Percentiles rank a stretch among this genome's conserved stretches.
These are phyloP conservation scores for Kalmusia sp. DNA, from an alignment of 2,329 filamentous ascomycete species.

Conservation along the genomic window DNA sequence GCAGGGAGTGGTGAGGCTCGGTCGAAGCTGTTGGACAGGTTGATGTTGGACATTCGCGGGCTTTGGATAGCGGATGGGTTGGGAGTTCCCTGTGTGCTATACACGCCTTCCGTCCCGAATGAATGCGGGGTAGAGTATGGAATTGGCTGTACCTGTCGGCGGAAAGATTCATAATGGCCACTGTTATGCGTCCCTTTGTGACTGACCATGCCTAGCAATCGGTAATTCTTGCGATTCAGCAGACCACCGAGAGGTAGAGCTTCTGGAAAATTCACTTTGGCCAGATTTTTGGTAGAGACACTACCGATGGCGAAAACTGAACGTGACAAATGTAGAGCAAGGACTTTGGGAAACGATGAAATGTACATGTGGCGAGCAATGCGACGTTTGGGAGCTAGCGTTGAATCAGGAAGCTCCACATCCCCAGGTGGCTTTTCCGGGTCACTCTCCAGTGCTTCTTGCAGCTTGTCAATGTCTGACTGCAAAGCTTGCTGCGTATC, in stretches of 20 bases:
- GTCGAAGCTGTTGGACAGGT: slow-evolving; percentile 35
- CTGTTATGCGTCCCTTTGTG: slow-evolving; percentile 96
- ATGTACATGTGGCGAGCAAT: slow-evolving; percentile 91
- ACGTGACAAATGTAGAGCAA: slow-evolving; percentile 90
- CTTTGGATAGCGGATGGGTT: slow-evolving; percentile 56
- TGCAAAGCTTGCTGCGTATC: slow-evolving; percentile 58
- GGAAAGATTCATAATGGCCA: slow-evolving; percentile 96
- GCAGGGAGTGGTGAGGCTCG: slow-evolving; percentile 33
- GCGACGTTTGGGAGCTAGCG: slow-evolving; percentile 77
- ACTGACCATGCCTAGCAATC: slow-evolving; percentile 84
- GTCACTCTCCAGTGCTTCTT: slow-evolving; percentile 75
- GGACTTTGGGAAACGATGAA: slow-evolving; percentile 83
- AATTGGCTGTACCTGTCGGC: slow-evolving; percentile 78
- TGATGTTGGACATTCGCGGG: slow-evolving; percentile 49
- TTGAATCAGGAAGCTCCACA: slow-evolving; percentile 76
- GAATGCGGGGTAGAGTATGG: slow-evolving; percentile 84
- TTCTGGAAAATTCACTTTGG: slow-evolving; percentile 93
- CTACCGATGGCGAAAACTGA: slow-evolving; percentile 85
- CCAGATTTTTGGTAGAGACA: slow-evolving; percentile 88
- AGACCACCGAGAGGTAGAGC: slow-evolving; percentile 82
- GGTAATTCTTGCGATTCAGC: slow-evolving; percentile 79
- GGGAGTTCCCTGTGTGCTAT: slow-evolving; percentile 65
- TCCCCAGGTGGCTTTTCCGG: slow-evolving; percentile 79
- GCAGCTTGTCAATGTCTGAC: slow-evolving; percentile 69
- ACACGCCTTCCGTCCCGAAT: slow-evolving; percentile 77